Conservation (phyloP, 2,329 filamentous ascomycete genomes). For the Cercospora sp. region DNA sequence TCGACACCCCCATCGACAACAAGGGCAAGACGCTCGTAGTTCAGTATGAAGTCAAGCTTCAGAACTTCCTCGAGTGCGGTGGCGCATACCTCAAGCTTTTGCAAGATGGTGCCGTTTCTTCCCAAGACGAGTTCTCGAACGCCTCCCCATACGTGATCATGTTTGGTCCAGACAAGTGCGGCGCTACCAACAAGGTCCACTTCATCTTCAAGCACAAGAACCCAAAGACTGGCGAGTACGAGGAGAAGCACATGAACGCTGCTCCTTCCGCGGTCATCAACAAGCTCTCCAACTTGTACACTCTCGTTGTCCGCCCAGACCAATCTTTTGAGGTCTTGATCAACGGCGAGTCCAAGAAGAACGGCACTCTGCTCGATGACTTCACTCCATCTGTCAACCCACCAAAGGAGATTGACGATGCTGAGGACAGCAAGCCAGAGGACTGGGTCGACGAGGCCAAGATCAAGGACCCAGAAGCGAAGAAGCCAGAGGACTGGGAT, state of each 20-base stretch:
- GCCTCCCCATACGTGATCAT: slow-evolving; percentile 98
- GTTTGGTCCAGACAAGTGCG: slow-evolving; percentile 99
- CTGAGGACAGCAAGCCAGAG: slow-evolving; percentile 88
- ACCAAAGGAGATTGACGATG: slow-evolving; percentile 88
- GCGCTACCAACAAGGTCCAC: slow-evolving; percentile 93
- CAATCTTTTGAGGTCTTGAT: slow-evolving; percentile 93
- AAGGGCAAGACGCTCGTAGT: slow-evolving; percentile 96
- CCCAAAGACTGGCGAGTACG: slow-evolving; percentile 98
- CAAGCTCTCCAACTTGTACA: slow-evolving; percentile 95
- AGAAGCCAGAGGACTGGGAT: slow-evolving; percentile 98
- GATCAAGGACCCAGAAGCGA: slow-evolving; percentile 88
- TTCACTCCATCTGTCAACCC: slow-evolving; percentile 95
- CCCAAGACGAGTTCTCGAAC: slow-evolving; percentile 97
- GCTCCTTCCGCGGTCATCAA: slow-evolving; percentile 82
- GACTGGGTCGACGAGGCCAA: slow-evolving; percentile 94
- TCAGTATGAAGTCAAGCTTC: slow-evolving; percentile 99
- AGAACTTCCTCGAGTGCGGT: slow-evolving; percentile 95
- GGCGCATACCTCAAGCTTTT: slow-evolving; percentile 99
- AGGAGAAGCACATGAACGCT: slow-evolving; percentile 95
- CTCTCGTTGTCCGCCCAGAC: slow-evolving; percentile 92
- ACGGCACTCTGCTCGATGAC: slow-evolving; percentile 89
- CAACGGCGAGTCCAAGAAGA: slow-evolving; percentile 84
- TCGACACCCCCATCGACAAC: slow-evolving; percentile 93
- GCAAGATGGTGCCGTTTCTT: slow-evolving; percentile 93
- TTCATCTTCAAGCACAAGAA: slow-evolving; percentile 99